Evolutionary conservation across 2,329 filamentous ascomycete species (phyloP).

Genomic region (Pyrenophora teres): DNA sequence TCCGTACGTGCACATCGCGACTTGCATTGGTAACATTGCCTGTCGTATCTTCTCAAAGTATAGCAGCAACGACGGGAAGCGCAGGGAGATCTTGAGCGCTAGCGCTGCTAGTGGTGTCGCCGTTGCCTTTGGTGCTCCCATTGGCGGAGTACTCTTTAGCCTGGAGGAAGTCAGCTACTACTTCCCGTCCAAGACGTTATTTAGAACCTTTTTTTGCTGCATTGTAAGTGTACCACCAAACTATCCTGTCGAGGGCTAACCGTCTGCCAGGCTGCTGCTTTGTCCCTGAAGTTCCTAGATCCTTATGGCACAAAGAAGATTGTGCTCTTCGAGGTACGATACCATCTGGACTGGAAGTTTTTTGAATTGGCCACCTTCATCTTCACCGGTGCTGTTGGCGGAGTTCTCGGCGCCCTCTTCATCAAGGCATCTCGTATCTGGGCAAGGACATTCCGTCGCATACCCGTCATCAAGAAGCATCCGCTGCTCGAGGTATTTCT

Average conservation of each 20-base stretch:
- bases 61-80: conserved; percentile 89
- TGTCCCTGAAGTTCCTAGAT: conserved; percentile 93
- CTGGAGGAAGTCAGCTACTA: conserved; percentile 97
- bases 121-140: conserved; percentile 90
- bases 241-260: conserved; percentile 17
- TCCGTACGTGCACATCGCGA: conserved; percentile 95
- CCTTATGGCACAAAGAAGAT: conserved; percentile 97
- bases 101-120: conserved; percentile 90
- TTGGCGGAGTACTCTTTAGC: conserved; percentile 88
- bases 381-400: conserved; percentile 82
- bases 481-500: conserved; percentile 87
- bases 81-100: conserved; percentile 90
- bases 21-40: conserved; percentile 92
- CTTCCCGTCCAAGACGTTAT: conserved; percentile 95
- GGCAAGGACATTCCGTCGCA: conserved; percentile 85
- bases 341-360: conserved; percentile 87
- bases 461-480: conserved; percentile 77
- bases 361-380: conserved; percentile 89
- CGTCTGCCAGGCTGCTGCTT: conserved; percentile 63
- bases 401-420: conserved; percentile 84
- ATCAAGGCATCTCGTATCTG: conserved; percentile 93
- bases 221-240: conserved; percentile 61
- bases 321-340: conserved; percentile 93
- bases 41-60: conserved; percentile 96
- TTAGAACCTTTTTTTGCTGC: conserved; percentile 97